Conservation (phyloP, 2,329 filamentous ascomycete genomes). For the Fusarium tricinctum region DNA sequence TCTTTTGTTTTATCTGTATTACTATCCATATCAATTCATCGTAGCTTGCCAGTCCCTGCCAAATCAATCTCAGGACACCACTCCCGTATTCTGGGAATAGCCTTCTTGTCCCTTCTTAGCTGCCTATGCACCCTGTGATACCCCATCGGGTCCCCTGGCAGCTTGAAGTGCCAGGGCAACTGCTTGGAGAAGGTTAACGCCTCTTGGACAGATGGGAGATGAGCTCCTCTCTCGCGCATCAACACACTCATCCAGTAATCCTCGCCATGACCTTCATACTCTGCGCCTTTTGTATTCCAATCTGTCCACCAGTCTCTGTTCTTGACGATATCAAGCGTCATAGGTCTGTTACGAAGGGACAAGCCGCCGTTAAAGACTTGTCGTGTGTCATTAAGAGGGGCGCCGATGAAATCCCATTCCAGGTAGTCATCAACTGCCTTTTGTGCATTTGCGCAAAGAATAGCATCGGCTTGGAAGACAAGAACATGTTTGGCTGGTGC, state of each 20-base stretch:
- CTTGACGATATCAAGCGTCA: not conserved
- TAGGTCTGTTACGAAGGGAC: not conserved
- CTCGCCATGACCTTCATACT: conserved; percentile 20
- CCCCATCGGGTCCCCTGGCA: conserved; percentile 3
- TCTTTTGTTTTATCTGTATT: no score
- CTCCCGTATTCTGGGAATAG: conserved; percentile 2
- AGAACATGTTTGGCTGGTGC: conserved; percentile 25
- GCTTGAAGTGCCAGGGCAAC: conserved; percentile 18
- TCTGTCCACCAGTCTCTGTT: conserved; percentile 16
- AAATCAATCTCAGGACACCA: conserved; percentile 26
- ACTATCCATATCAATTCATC: not conserved
- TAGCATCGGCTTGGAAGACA: conserved; percentile 22
- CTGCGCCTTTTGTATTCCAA: conserved; percentile 12
- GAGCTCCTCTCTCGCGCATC: conserved; percentile 20
- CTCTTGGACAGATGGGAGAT: conserved; percentile 13
- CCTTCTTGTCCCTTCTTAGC: conserved; percentile 6
- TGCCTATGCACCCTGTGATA: conserved; percentile 22
- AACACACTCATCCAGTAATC: conserved; percentile 24
- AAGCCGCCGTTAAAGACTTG: conserved; percentile 2
- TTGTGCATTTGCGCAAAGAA: conserved; percentile 21
- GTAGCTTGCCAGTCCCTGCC: not conserved
- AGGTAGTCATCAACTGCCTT: conserved; percentile 14
- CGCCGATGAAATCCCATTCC: conserved; percentile 17
- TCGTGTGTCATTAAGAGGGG: not conserved
- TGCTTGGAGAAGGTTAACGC: conserved; percentile 20